phyloP scores from a whole-genome alignment of 441 rosid genomes.

The Theobroma grandiflorum region DNA sequence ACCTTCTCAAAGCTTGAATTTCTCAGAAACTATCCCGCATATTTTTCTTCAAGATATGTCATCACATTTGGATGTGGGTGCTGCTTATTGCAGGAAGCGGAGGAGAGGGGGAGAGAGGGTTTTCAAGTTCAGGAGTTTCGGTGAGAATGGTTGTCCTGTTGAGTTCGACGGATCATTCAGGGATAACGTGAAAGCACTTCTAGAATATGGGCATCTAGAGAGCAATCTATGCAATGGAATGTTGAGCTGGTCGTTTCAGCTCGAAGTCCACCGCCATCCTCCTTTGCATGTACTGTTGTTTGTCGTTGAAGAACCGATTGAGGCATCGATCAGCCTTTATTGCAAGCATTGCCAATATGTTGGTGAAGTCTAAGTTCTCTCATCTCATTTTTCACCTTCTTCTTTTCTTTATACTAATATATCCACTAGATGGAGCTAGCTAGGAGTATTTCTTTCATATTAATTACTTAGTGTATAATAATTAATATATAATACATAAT shows the following conservation, averaged over 20 bases:
- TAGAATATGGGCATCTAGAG: constrained; percentile 72
- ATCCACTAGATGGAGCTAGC: background rate
- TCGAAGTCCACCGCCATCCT: constrained; percentile 79
- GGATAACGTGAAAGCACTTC: constrained; percentile 63
- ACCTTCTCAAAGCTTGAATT: background rate
- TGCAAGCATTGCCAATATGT: constrained; percentile 85
- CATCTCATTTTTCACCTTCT: background rate
- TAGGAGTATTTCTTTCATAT: background rate
- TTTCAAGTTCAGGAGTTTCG: constrained; percentile 77
- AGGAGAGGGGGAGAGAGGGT: constrained; percentile 73
- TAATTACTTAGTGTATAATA: too few species aligned
- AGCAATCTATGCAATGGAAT: constrained; percentile 41
- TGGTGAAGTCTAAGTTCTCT: constrained; percentile 60
- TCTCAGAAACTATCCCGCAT: background rate
- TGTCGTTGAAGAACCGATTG: constrained; percentile 74
- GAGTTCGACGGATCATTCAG: constrained; percentile 73
- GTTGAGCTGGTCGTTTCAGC: constrained; percentile 85
- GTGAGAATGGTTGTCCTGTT: constrained; percentile 71
- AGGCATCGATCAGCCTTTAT: constrained; percentile 52
- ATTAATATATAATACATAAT: too few species aligned
- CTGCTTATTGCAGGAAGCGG: constrained; percentile 56
- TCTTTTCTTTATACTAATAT: background rate
- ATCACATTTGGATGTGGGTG: constrained; percentile 30
- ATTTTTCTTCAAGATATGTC: constrained; percentile 8
- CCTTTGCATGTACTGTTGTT: constrained; percentile 68